Base-by-base conservation (phyloP, 2,329 filamentous ascomycete genomes). In the Exophiala aquamarina region DNA sequence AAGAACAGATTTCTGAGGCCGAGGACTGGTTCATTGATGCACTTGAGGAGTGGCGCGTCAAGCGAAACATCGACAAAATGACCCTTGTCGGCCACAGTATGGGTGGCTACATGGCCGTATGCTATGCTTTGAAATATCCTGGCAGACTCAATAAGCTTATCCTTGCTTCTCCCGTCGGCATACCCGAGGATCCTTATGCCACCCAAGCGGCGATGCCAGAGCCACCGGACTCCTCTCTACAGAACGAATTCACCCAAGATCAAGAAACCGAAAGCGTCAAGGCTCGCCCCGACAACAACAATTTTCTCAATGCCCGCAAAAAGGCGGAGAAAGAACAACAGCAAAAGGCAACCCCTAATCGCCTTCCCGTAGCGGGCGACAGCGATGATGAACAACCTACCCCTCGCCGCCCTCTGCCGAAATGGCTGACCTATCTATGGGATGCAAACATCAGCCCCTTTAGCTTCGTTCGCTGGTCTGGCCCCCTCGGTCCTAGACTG, bases 391-490 rank as follows among this genome's bases (percentile, higher is more conserved):
- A 63, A 29, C 59, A 59, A 67, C 72, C 57, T n/a, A 67, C 78
- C 1, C 78, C 81, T 0, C 71, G 77, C 15, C 72, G 77, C 11
- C 85, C 83, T 2, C 68, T 93, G 2, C 89, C 91, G 0, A 83
- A 85, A 66, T 96, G 92, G 91, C 74, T 97, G 15, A 83, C 84
- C 46, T 96, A 91, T 71, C 81, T 98, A 3, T 98, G 93, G 93
- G 93, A 98, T 58, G 87, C 90, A 58, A 98, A 98, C 64, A 82
- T 97, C 55, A 96, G 91, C 0, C 93, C 93, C 5, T 98, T 98
- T 68, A 92, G 85, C 56, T 74, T 98, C 39, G 82, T 98, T 11
- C 87, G 93, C 50, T 85, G 90, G 75, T 79, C 89, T 1, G 93
- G 93, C 1, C 93, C 93, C 0, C 73, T 98, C 1, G 93, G 93